These are phyloP conservation scores for Pythium folliculosum DNA, from an alignment of 352 stramenopile species.

Conservation along the genomic window DNA sequence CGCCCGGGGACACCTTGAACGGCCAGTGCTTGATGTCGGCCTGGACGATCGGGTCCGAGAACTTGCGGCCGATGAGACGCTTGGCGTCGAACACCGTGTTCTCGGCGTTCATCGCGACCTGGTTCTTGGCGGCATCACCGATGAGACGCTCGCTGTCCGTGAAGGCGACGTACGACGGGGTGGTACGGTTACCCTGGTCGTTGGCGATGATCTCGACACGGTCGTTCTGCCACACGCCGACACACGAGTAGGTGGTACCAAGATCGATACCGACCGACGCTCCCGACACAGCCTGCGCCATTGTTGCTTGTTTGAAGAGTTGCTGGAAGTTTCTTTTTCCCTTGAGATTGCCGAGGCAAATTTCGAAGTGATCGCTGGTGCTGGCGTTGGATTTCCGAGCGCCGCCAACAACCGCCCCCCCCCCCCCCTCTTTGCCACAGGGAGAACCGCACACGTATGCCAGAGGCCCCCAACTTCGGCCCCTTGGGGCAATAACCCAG, in stretches of 20 bases:
- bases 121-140: constrained; percentile 90
- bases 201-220: constrained; percentile 48
- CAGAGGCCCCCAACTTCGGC: not conserved
- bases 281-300: constrained; percentile 30
- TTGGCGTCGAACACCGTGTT: constrained; percentile 97
- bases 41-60: constrained; percentile 85
- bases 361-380: constrained; percentile 27
- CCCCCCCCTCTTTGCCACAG: not conserved
- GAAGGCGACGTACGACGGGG: constrained; percentile 92
- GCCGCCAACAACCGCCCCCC: too few relatives aligned
- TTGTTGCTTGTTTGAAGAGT: constrained; percentile 25
- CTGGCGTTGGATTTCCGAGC: constrained; percentile 5
- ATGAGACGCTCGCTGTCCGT: constrained; percentile 78
- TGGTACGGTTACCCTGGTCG: constrained; percentile 85
- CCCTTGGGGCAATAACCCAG: constrained; percentile 26
- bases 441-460: not conserved
- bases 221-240: constrained; percentile 97
- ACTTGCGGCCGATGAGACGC: constrained; percentile 93
- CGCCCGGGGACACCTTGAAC: constrained; percentile 89
- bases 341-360: constrained; percentile 32
- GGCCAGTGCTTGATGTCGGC: constrained; percentile 54
- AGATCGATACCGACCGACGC: constrained; percentile 95
- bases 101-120: constrained; percentile 88
- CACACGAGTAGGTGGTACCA: constrained; percentile 96
- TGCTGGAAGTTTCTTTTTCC: constrained; percentile 22